A percentile compares a stretch with the other conserved stretches of the same genome.
Evolutionary conservation across 176 grass and related monocot genomes (phyloP).

Genomic region (Zoysia pacifica): DNA sequence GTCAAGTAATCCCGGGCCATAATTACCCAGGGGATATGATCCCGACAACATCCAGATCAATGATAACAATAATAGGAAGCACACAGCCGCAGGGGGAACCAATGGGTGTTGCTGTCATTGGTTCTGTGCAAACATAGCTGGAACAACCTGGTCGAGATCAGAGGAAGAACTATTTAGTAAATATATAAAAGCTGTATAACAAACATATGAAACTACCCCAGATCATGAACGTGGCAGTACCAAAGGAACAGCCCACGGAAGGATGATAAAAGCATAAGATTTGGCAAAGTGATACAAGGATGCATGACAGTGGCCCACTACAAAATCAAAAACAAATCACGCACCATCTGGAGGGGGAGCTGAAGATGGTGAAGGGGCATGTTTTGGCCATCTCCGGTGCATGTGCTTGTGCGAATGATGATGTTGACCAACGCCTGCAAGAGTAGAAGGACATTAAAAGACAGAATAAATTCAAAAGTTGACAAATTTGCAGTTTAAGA

Average conservation of each 20-base stretch:
- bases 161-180: constrained; percentile 26
- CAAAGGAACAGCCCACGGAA: constrained; percentile 16
- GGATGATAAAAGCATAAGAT: constrained; percentile 5
- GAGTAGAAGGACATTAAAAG: constrained; percentile 19
- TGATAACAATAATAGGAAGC: constrained; percentile 59
- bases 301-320: background rate
- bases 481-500: background rate
- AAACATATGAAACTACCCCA: background rate
- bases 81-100: constrained; percentile 92
- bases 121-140: constrained; percentile 62
- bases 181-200: background rate
- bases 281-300: background rate
- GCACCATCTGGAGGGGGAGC: constrained; percentile 58
- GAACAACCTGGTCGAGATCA: constrained; percentile 69
- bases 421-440: constrained; percentile 44
- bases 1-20: too few species aligned
- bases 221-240: background rate
- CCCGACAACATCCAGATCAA: constrained; percentile 79
- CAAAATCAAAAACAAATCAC: constrained; percentile 11
- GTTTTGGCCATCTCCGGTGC: constrained; percentile 50
- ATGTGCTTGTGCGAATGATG: constrained; percentile 51
- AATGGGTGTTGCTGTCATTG: constrained; percentile 65
- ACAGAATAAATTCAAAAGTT: constrained; percentile 23
- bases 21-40: too few species aligned
- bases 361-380: constrained; percentile 51